Conservation (phyloP, 2,329 filamentous ascomycete species). For the Ascochyta koolunga region DNA sequence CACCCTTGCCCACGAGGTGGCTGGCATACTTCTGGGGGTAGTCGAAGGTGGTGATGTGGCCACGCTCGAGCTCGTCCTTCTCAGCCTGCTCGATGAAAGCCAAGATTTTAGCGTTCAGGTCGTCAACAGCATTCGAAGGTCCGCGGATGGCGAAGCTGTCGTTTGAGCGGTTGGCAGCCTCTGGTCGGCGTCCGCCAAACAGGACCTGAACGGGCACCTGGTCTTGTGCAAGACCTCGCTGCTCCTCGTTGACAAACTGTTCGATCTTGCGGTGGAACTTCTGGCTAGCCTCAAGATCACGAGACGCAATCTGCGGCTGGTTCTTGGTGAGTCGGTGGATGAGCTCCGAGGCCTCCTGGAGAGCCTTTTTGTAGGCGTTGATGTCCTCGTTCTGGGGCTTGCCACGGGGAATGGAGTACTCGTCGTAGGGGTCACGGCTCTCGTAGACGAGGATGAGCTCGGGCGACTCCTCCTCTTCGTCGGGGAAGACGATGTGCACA, state of each 20-base stretch:
- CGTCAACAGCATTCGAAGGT: constrained; percentile 73
- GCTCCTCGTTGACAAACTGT: constrained; percentile 64
- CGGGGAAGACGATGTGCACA: constrained; percentile 75
- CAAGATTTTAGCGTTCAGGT: constrained; percentile 73
- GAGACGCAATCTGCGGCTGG: constrained; percentile 61
- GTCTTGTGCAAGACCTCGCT: constrained; percentile 55
- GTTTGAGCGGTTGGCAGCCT: constrained; percentile 61
- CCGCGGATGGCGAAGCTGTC: constrained; percentile 74
- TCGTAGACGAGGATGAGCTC: constrained; percentile 78
- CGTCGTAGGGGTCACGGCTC: constrained; percentile 60
- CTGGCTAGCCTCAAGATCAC: constrained; percentile 60
- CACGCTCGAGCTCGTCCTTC: constrained; percentile 91
- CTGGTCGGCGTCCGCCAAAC: constrained; percentile 52
- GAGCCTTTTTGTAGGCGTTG: constrained; percentile 61
- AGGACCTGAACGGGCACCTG: constrained; percentile 64
- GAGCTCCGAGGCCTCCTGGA: constrained; percentile 64
- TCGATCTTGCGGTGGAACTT: constrained; percentile 70
- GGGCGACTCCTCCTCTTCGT: constrained; percentile 62
- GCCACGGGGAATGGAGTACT: constrained; percentile 62
- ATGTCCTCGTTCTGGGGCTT: constrained; percentile 62
- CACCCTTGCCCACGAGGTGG: constrained; percentile 72
- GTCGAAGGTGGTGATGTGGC: constrained; percentile 83
- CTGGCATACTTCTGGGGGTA: constrained; percentile 96
- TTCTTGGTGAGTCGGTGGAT: constrained; percentile 60
- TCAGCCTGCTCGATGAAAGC: constrained; percentile 87